phyloP scores from a whole-genome alignment of 495 filamentous ascomycete genomes.

The Margaritispora aquatica region DNA sequence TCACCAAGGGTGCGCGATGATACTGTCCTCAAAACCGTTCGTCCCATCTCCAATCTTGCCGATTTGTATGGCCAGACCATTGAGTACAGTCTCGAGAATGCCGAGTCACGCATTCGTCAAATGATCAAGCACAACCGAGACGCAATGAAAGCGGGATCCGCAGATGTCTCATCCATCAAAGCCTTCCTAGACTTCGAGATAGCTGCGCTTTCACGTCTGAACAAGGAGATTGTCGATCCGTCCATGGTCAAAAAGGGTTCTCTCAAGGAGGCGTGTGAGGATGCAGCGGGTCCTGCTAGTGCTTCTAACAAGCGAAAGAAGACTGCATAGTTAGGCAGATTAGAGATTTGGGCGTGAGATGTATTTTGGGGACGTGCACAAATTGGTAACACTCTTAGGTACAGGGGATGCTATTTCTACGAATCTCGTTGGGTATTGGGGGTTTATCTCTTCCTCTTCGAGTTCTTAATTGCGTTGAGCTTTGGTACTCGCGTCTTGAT shows the following conservation, averaged over 20 bases:
- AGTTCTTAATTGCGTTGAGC: background rate
- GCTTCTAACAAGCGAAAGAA: slow-evolving; percentile 12
- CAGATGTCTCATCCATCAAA: slow-evolving; percentile 23
- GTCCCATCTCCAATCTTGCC: slow-evolving; percentile 56
- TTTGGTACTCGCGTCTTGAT: background rate
- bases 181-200: slow-evolving; percentile 24
- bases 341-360: background rate
- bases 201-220: slow-evolving; percentile 32
- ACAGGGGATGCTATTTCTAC: background rate
- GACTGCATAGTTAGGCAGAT: background rate
- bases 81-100: slow-evolving; percentile 65
- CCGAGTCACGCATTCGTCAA: slow-evolving; percentile 49
- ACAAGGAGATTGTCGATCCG: slow-evolving; percentile 48
- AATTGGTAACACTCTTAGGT: background rate
- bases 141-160: slow-evolving; percentile 35
- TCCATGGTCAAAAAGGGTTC: slow-evolving; percentile 40
- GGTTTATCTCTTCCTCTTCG: background rate
- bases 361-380: background rate
- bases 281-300: slow-evolving; percentile 6
- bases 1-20: slow-evolving; percentile 55
- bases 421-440: background rate
- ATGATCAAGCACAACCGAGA: slow-evolving; percentile 39
- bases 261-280: slow-evolving; percentile 18
- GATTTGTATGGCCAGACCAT: slow-evolving; percentile 67
- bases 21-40: slow-evolving; percentile 59